Percentiles rank a stretch among this genome's conserved stretches.
Conservation (phyloP, 805 yeast species). For the Candida gorgasii region DNA sequence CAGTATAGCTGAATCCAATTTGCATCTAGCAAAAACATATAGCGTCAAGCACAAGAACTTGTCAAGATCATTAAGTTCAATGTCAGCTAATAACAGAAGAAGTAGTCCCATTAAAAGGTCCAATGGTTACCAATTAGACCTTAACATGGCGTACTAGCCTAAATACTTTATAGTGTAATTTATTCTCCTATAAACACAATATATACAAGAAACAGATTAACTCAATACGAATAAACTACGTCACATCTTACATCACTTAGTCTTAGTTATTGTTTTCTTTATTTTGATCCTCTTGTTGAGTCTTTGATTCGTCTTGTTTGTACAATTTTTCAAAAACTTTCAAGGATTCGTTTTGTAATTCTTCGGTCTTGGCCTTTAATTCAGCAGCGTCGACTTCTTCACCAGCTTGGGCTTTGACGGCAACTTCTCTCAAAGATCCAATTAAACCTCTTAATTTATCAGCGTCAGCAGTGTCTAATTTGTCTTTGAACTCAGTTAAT, state of each 20-base stretch:
- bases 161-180: neutral
- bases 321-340: constrained; percentile 71
- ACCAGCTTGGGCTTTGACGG: constrained; percentile 65
- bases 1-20: constrained; percentile 2
- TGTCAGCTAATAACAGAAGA: constrained; percentile 8
- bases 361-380: constrained; percentile 73
- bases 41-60: constrained; percentile 11
- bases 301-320: constrained; percentile 28
- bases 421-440: constrained; percentile 60
- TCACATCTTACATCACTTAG: neutral
- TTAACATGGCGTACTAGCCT: constrained; percentile 11
- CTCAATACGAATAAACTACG: neutral
- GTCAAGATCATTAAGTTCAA: constrained; percentile 15
- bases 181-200: constrained; percentile 15
- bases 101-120: constrained; percentile 14
- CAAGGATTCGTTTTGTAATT: constrained; percentile 72
- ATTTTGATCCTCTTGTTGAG: constrained; percentile 28
- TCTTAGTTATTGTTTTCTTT: constrained; percentile 7
- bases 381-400: constrained; percentile 61
- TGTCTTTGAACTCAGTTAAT: constrained; percentile 49
- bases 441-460: constrained; percentile 52
- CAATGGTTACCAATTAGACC: constrained; percentile 10
- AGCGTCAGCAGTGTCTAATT: constrained; percentile 46
- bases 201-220: constrained; percentile 17
- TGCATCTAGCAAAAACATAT: constrained; percentile 14